Conservation (phyloP, 2,329 filamentous ascomycete species). For the Aspergillus candidus region DNA sequence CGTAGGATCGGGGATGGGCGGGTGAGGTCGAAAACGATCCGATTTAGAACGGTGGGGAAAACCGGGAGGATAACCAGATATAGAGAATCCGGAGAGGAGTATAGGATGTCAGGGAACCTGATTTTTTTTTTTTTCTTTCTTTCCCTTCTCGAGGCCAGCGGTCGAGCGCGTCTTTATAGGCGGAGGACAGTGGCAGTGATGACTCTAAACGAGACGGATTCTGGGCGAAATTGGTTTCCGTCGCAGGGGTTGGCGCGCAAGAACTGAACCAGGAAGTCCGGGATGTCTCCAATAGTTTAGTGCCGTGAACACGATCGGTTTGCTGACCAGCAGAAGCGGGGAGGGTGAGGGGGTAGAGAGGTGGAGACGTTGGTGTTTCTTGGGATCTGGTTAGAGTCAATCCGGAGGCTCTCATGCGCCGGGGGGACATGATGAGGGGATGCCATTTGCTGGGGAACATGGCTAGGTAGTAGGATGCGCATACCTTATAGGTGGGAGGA, state of each 20-base stretch:
- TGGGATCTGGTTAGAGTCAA: conserved; percentile 6
- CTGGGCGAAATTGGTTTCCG: conserved; percentile 7
- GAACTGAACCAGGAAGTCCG: conserved; percentile 5
- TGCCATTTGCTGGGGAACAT: no score
- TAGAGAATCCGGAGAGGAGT: neutral
- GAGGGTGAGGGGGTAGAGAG: conserved; percentile 14
- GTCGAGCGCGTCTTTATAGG: conserved; percentile 8
- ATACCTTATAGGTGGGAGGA: conserved; percentile 8
- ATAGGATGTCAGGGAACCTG: no score
- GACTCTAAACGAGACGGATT: neutral
- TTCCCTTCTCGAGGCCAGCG: neutral
- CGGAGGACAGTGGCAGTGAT: no score
- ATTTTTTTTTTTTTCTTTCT: no score
- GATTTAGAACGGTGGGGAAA: conserved; percentile 2
- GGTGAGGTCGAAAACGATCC: neutral
- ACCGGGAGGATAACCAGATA: conserved; percentile 1
- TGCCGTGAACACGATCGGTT: conserved; percentile 12
- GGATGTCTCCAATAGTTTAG: conserved; percentile 1
- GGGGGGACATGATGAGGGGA: no score
- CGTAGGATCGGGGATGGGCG: conserved; percentile 5
- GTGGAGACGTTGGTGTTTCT: conserved; percentile 17
- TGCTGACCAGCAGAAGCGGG: conserved; percentile 17
- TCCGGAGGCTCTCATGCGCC: conserved; percentile 5
- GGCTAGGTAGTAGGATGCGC: no score
- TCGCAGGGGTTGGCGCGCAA: conserved; percentile 3